Evolutionary conservation across 2,329 filamentous ascomycete genomes (phyloP).

Genomic region (Metarhizium sp.): DNA sequence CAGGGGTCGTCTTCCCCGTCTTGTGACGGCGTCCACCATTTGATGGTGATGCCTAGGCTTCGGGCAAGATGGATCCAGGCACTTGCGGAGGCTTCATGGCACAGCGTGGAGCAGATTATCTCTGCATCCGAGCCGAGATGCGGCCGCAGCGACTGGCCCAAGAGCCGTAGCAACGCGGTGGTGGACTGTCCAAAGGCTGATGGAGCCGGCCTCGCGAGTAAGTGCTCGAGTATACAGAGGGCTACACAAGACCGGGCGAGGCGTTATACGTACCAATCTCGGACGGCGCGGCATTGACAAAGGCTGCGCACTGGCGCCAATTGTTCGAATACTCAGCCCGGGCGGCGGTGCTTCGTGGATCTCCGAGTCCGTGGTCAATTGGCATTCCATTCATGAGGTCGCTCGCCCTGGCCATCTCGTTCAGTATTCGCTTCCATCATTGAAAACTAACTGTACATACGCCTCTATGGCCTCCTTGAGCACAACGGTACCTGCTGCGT

Average conservation of each 20-base stretch:
- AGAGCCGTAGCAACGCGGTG: conserved; percentile 67
- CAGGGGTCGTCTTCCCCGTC: conserved; percentile 8
- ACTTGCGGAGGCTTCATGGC: conserved; percentile 71
- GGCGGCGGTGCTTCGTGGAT: too few species aligned
- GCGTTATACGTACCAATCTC: too few species aligned
- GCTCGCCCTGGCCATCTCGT: background rate
- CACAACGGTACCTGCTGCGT: background rate
- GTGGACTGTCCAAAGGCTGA: conserved; percentile 61
- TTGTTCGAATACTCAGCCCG: too few species aligned
- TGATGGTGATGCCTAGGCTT: conserved; percentile 49
- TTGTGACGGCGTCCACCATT: conserved; percentile 56
- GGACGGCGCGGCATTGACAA: too few species aligned
- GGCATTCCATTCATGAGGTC: background rate
- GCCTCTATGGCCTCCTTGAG: background rate
- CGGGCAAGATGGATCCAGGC: conserved; percentile 63
- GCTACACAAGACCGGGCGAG: too few species aligned
- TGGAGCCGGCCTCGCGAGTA: too few species aligned
- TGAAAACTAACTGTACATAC: background rate
- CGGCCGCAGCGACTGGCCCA: conserved; percentile 47
- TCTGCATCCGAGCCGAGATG: conserved; percentile 33
- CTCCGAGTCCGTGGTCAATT: too few species aligned
- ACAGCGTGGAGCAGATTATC: conserved; percentile 60
- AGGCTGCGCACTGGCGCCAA: too few species aligned
- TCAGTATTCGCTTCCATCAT: background rate
- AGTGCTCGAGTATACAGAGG: too few species aligned